A percentile compares a stretch with the other conserved stretches of the same genome.
Conservation (phyloP, 2,329 filamentous ascomycete genomes). For the Colletotrichum sp. region DNA sequence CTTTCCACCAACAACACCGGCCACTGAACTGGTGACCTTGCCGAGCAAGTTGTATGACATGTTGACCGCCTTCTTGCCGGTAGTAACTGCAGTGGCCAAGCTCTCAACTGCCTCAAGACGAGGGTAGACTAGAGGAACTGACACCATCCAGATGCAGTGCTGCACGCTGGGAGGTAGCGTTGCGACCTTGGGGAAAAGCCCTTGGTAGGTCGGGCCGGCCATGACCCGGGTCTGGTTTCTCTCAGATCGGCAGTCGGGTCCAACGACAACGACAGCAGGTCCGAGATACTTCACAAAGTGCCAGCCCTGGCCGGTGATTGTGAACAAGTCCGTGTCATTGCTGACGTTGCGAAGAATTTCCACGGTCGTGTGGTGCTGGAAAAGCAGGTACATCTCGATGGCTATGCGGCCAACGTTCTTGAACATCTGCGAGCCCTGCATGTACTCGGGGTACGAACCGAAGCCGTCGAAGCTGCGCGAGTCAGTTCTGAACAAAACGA, state of each 20-base stretch:
- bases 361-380: constrained; percentile 96
- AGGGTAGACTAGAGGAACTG: constrained; percentile 90
- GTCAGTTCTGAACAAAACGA: constrained; percentile 18
- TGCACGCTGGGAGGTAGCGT: constrained; percentile 91
- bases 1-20: constrained; percentile 93
- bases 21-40: constrained; percentile 93
- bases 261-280: constrained; percentile 87
- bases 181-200: constrained; percentile 93
- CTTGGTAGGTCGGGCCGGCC: constrained; percentile 96
- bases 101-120: constrained; percentile 91
- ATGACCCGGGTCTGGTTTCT: constrained; percentile 89
- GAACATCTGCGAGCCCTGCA: constrained; percentile 97
- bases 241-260: constrained; percentile 91
- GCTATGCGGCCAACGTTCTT: constrained; percentile 97
- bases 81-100: constrained; percentile 87
- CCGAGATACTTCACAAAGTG: constrained; percentile 98
- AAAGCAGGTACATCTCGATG: constrained; percentile 96
- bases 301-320: constrained; percentile 96
- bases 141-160: constrained; percentile 96
- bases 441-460: constrained; percentile 95
- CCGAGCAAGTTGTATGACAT: constrained; percentile 96
- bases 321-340: constrained; percentile 91
- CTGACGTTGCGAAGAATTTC: constrained; percentile 90
- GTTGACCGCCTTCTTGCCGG: constrained; percentile 95
- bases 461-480: constrained; percentile 86